These are phyloP conservation scores for Cicer cuneatum DNA, from an alignment of 306 rosid genomes.

Conservation along the genomic window DNA sequence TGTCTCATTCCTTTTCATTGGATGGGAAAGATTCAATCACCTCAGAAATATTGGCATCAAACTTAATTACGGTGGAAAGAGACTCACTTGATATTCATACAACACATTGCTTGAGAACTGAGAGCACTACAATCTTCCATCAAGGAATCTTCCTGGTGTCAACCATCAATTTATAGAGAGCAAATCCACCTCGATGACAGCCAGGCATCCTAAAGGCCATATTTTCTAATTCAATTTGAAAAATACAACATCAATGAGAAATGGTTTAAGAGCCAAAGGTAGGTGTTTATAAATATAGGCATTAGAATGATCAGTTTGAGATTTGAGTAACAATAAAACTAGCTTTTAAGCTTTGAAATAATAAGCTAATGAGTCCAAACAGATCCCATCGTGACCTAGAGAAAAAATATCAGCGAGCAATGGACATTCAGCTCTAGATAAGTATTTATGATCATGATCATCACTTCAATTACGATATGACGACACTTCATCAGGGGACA, in stretches of 20 bases:
- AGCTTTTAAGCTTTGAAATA: neutral
- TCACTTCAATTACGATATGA: slow-evolving; percentile 15
- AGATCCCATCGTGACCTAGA: no score
- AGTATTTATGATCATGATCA: slow-evolving; percentile 3
- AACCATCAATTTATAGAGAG: no score
- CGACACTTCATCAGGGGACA: neutral
- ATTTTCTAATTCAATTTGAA: slow-evolving; percentile 69
- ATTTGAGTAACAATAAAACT: slow-evolving; percentile 18
- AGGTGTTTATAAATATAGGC: slow-evolving; percentile 5
- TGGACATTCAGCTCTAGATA: neutral
- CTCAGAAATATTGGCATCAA: slow-evolving; percentile 34
- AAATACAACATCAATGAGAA: slow-evolving; percentile 47
- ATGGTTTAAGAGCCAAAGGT: slow-evolving; percentile 15
- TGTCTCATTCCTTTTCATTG: no score
- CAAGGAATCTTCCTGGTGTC: no score
- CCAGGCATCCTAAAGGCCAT: slow-evolving; percentile 84
- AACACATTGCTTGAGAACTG: no score
- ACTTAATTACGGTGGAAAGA: neutral
- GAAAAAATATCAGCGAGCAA: slow-evolving; percentile 3
- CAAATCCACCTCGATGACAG: no score
- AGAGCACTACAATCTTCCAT: no score
- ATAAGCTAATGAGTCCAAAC: no score
- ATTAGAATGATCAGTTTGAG: slow-evolving; percentile 4
- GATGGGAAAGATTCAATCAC: no score
- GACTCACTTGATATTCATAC: no score